Base-by-base conservation (phyloP, 78 protist genomes). In the Dictyostelium citrinum region DNA sequence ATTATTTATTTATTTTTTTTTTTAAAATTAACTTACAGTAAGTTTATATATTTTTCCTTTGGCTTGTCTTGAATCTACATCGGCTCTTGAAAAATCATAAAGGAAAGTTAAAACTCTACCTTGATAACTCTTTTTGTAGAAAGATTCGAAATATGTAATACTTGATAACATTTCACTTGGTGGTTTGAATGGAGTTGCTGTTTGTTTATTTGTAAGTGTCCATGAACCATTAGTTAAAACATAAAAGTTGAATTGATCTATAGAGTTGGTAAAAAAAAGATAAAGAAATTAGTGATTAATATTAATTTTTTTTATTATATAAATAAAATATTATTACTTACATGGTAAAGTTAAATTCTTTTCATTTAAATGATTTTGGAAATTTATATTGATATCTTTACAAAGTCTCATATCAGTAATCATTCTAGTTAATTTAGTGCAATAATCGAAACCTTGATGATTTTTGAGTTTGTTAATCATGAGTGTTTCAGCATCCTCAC, bases 211-310 rank as follows among this genome's bases (percentile, higher is more conserved):
- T 27, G 84, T 33, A 6, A 79, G 61, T 11, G 97, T 97, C 99
- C 99, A 98, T 82, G 72, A 97, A 67, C 99, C 99, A 82, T 96
- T 97, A 20, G 98, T 95, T 27, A 98, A 90, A 43, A 98, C 98
- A 39, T 95, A 90, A 55, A 97, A 97, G 90, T 83, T 64, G 37
- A 98, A 92, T 31, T 82, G 55, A 31, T 84, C 95, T 91, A 41
- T 29, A 3, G 9, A 0, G 0, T 61, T 49, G 60, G 22, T 16
- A 16, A 49, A 29, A 35, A 67, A 70, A 72, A 43, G 31, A 46
- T 46, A 49, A 46, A 31, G 29, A 16, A 16, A 33, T 61, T 24
- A 10, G 3, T 61, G 3, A 5, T 11, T 24, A 43, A 9, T 8
- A 31, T 43, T 10, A 6, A 43, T 29, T 39, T 39, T 39, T 39